Base-by-base conservation (phyloP, 2,329 filamentous ascomycete species). In the Dothistroma septosporum region DNA sequence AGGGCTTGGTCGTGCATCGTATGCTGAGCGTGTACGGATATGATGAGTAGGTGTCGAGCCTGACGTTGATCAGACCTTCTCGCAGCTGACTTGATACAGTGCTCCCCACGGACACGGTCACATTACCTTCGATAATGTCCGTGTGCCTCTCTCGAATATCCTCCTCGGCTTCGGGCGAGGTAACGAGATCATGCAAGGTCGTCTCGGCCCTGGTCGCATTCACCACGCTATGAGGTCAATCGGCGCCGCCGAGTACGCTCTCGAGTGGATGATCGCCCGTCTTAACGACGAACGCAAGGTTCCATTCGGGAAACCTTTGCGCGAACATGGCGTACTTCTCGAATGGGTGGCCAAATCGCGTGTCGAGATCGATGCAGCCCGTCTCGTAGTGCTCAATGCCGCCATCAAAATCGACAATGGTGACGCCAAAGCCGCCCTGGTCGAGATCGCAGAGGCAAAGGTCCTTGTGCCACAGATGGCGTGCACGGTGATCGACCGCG, bases 101-200 rank as follows among this genome's bases (percentile, higher is more conserved):
- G 94, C 94, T n/a, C 94, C 94, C 2, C 94, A 99, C 76, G 94
- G 94, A 58, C 94, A 99, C 78, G 94, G 92, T 47, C 93, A 99
- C 77, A 86, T 99, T 73, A 85, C 81, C 37, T 97, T 99, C 79
- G 82, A 87, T 61, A 89, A 97, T 74, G 94, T 97, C 64, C 89
- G 92, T 61, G 90, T 97, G 0, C 93, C 93, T 8, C 85, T 82
- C 28, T 80, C 80, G 68, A 93, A 90, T 78, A 87, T 97, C 72
- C 89, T 97, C 8, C 87, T 97, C 2, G 93, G 93, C 63, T 91
- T 94, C 75, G 93, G 94, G 66, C 87, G 90, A 64, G 94, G 94
- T 24, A 97, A 97, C 76, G 94, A 99, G 77, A 96, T 99, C 73
- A 97, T 97, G 74, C 94, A 99, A 76, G 94, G 94, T 60, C 90